Evolutionary conservation across 352 stramenopile genomes (phyloP), one percentile per base, ranked within the genome.

Genomic region (Globisporangium middletonii): DNA sequence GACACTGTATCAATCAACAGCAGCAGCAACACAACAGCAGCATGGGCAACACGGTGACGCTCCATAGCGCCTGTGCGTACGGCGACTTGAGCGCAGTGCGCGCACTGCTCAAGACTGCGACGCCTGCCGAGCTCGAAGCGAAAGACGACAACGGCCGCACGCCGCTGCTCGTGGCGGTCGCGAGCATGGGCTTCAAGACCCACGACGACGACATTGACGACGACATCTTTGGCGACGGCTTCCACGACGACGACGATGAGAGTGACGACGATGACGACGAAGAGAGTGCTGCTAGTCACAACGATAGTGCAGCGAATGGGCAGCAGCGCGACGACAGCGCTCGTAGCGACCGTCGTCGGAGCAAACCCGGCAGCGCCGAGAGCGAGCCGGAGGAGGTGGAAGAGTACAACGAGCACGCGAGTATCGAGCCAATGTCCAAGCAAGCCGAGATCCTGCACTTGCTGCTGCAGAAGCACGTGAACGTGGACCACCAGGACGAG

Each of bases 41-140:
- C 51, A 95, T 95, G 85, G 85, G 85, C 63, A 93, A 93, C 67
- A 87, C 63, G 33, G 65, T 86, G 64, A 91, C 85, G 61, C 69
- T 95, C 55, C 82, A 90, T 63, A 90, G 81, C 67, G 74, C 77
- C n/a, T 93, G 83, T 62, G 75, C 81, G 54, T 83, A 82, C 57
- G 73, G 81, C 23, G 85, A 95, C 64, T 56, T 95, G 53, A 57
- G 45, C 30, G 62, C 74, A 42, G 72, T 91, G 35, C 70, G 74
- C 58, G 61, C 67, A 18, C 68, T 95, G 61, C 71, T 95, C 7
- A 76, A 77, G 65, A 83, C 68, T 3, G 74, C 67, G 46, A 78
- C 76, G 26, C 59, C 69, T n/a, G 77, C 84, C 45, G 69, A 94
- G 54, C 63, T 94, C 5, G 85, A 95, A 54, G 72, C 72, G 18